Percentiles rank a stretch among this genome's conserved stretches.
phyloP scores from a whole-genome alignment of 768 basidiomycete genomes.

The Jaapia argillacea region DNA sequence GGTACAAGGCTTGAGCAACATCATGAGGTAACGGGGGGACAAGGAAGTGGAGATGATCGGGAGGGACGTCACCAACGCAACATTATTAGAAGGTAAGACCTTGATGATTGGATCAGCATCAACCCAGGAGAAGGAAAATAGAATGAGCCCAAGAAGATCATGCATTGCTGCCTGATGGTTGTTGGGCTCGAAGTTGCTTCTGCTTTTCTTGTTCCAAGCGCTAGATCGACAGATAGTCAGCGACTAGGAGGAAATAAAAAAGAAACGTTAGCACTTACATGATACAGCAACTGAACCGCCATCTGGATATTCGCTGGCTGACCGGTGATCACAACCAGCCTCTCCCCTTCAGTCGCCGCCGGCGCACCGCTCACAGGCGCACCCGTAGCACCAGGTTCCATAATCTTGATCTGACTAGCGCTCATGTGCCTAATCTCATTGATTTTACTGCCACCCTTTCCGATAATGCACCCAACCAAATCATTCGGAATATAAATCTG shows the following conservation, averaged over 20 bases:
- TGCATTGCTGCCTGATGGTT: too few relatives aligned
- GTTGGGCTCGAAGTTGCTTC: slow-evolving; percentile 49
- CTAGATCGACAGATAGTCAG: slow-evolving; percentile 25
- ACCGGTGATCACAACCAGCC: slow-evolving; percentile 96
- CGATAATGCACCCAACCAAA: slow-evolving; percentile 94
- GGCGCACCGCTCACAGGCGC: slow-evolving; percentile 62
- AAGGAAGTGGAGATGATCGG: too few relatives aligned
- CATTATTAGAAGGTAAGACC: too few relatives aligned
- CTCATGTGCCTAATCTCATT: slow-evolving; percentile 97
- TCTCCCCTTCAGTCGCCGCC: slow-evolving; percentile 74
- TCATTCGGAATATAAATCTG: slow-evolving; percentile 99
- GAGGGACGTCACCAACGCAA: too few relatives aligned
- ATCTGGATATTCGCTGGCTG: slow-evolving; percentile 91
- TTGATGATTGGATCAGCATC: too few relatives aligned
- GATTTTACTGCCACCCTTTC: slow-evolving; percentile 97
- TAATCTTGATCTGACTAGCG: slow-evolving; percentile 94
- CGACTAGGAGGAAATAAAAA: neutral
- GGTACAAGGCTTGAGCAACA: too few relatives aligned
- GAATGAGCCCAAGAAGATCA: too few relatives aligned
- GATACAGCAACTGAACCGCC: slow-evolving; percentile 87
- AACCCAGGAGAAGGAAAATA: too few relatives aligned
- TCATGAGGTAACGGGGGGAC: too few relatives aligned
- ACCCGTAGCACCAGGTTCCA: slow-evolving; percentile 86
- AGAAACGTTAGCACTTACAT: slow-evolving; percentile 36
- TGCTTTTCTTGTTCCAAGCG: slow-evolving; percentile 85